These are phyloP conservation scores for Syzygium aromaticum DNA, from an alignment of 345 rosid species.

Conservation along the genomic window DNA sequence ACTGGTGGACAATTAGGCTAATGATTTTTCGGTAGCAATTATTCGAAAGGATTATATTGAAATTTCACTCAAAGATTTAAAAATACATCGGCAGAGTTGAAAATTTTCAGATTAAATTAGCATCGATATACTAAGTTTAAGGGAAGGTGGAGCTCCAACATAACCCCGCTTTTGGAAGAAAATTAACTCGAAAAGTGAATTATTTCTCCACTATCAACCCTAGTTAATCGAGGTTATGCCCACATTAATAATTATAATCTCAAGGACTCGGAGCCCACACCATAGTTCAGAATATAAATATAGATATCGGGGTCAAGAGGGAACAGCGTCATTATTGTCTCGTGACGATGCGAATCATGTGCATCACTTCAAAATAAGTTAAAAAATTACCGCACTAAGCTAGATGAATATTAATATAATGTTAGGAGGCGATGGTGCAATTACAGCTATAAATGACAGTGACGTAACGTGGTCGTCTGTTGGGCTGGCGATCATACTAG, in stretches of 20 bases:
- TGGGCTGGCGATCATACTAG: background rate
- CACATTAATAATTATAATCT: background rate
- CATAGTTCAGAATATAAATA: background rate
- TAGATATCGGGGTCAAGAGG: background rate
- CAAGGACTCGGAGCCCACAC: background rate
- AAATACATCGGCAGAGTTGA: too few relatives aligned
- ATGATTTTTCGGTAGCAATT: fast-evolving
- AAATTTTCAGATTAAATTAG: too few relatives aligned
- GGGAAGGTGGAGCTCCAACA: background rate
- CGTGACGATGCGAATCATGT: background rate
- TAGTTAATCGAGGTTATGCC: background rate
- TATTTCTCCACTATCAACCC: background rate
- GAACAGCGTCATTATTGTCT: background rate
- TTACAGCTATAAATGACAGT: background rate
- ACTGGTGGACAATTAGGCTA: fast-evolving
- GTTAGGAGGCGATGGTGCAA: background rate
- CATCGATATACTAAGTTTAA: too few relatives aligned
- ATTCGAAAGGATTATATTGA: too few relatives aligned
- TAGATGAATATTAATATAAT: background rate
- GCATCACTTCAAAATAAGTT: background rate
- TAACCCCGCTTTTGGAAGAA: background rate
- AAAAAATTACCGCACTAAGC: background rate
- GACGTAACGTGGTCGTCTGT: constrained; percentile 28
- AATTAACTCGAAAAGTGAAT: background rate
- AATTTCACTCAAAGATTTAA: fast-evolving